A percentile compares a stretch with the other conserved stretches of the same genome.
Conservation (phyloP, 139 green algal genomes). For the Coccomyxa sp. region DNA sequence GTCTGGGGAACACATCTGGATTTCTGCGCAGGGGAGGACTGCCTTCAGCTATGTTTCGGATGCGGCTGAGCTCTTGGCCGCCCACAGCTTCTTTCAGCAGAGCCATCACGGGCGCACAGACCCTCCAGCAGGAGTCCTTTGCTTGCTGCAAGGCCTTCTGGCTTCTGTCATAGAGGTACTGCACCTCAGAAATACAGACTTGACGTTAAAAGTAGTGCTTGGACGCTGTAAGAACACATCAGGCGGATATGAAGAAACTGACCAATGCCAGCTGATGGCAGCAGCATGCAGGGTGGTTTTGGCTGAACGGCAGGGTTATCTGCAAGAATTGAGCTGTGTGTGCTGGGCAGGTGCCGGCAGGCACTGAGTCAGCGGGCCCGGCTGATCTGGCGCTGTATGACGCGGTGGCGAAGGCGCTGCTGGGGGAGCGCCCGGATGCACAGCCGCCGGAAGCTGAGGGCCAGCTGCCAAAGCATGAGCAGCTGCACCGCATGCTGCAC, state of each 20-base stretch:
- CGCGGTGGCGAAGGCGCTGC: constrained; percentile 3
- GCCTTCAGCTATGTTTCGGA: too few species aligned
- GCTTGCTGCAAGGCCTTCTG: too few species aligned
- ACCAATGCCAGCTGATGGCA: neutral
- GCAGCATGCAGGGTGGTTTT: neutral
- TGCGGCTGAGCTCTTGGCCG: too few species aligned
- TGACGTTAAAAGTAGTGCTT: too few species aligned
- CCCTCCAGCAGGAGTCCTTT: too few species aligned
- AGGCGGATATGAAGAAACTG: too few species aligned
- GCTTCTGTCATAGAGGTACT: neutral
- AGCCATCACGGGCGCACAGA: too few species aligned
- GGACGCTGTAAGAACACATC: too few species aligned
- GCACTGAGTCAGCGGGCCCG: neutral
- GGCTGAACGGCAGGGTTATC: neutral
- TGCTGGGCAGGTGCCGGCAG: neutral
- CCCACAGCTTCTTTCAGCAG: too few species aligned
- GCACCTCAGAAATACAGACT: too few species aligned
- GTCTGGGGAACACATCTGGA: too few species aligned
- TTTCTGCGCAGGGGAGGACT: too few species aligned
- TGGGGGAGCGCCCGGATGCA: neutral
- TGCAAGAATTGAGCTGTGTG: neutral
- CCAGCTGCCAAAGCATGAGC: neutral
- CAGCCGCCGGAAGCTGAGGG: neutral
- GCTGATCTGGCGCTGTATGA: constrained; percentile 9
- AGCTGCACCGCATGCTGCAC: neutral